These are phyloP conservation scores for Phytophthora meadii DNA, from an alignment of 352 stramenopile species.

Conservation along the genomic window DNA sequence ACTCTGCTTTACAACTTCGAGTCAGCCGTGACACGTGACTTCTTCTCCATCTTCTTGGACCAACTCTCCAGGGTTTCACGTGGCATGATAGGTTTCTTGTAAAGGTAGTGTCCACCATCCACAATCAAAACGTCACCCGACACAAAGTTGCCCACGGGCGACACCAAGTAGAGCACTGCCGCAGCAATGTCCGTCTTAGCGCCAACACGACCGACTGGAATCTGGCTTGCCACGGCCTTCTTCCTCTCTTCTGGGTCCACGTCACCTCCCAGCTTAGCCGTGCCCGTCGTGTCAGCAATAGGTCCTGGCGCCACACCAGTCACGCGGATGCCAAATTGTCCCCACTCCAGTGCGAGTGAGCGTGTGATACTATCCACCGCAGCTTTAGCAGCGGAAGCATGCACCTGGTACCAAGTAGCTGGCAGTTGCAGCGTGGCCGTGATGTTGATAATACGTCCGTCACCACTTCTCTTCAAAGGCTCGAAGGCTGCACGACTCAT, in stretches of 20 bases:
- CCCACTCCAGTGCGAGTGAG: conserved; percentile 96
- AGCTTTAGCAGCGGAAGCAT: conserved; percentile 95
- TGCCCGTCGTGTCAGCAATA: conserved; percentile 95
- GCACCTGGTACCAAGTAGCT: conserved; percentile 94
- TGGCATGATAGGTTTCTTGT: conserved; percentile 71
- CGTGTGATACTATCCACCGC: conserved; percentile 95
- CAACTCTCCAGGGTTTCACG: conserved; percentile 74
- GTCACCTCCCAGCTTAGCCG: conserved; percentile 89
- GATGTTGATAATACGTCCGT: conserved; percentile 95
- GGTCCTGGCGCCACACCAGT: conserved; percentile 95
- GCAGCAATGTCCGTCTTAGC: conserved; percentile 86
- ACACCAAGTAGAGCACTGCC: conserved; percentile 86
- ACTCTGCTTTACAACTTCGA: conserved; percentile 49
- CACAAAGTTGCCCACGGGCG: conserved; percentile 77
- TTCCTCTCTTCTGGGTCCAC: conserved; percentile 49
- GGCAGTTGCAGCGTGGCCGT: conserved; percentile 93
- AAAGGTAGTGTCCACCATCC: conserved; percentile 86
- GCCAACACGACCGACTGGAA: conserved; percentile 83
- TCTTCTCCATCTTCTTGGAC: conserved; percentile 84
- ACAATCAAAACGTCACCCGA: conserved; percentile 87
- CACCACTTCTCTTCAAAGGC: conserved; percentile 69
- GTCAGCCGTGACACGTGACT: conserved; percentile 49
- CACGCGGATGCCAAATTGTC: conserved; percentile 93
- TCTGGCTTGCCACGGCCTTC: conserved; percentile 49
- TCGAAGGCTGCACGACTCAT: conserved; percentile 93